Percentiles rank a stretch among this genome's conserved stretches.
These are phyloP conservation scores for Maudiozyma pseudohumilis DNA, from an alignment of 805 yeast genomes.

Conservation along the genomic window DNA sequence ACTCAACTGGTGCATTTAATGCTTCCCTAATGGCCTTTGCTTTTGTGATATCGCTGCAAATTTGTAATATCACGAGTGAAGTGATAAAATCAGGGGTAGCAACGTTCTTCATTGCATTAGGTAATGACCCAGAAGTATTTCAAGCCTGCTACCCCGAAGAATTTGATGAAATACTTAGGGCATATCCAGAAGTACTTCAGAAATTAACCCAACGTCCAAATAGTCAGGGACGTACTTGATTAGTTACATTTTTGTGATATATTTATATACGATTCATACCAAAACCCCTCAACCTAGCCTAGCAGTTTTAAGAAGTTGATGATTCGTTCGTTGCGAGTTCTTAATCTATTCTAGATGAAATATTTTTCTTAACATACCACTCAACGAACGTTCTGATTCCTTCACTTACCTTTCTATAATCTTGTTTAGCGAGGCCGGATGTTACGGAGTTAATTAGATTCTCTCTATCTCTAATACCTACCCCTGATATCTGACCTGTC, in stretches of 20 bases:
- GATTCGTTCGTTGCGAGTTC: background rate
- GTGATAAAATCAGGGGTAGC: slow-evolving; percentile 75
- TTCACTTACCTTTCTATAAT: slow-evolving; percentile 62
- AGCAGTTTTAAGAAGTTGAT: background rate
- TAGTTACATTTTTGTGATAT: background rate
- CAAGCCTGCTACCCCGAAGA: slow-evolving; percentile 59
- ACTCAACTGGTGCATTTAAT: slow-evolving; percentile 46
- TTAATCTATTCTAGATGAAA: slow-evolving; percentile 35
- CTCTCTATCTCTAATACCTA: slow-evolving; percentile 56
- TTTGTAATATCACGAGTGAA: slow-evolving; percentile 60
- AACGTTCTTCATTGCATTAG: slow-evolving; percentile 74
- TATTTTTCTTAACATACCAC: slow-evolving; percentile 75
- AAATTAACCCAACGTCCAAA: slow-evolving; percentile 32
- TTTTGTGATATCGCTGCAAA: slow-evolving; percentile 64
- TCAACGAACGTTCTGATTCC: slow-evolving; percentile 67
- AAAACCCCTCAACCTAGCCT: no score
- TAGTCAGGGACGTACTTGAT: background rate
- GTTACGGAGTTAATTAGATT: slow-evolving; percentile 50
- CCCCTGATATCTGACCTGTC: slow-evolving; percentile 40
- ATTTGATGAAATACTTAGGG: slow-evolving; percentile 52
- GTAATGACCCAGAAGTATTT: slow-evolving; percentile 77
- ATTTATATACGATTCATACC: background rate
- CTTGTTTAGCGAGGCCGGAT: slow-evolving; percentile 55
- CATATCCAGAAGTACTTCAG: slow-evolving; percentile 60
- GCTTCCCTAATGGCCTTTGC: slow-evolving; percentile 70